phyloP scores from a whole-genome alignment of 768 basidiomycete genomes.

The Tylopilus balloui region DNA sequence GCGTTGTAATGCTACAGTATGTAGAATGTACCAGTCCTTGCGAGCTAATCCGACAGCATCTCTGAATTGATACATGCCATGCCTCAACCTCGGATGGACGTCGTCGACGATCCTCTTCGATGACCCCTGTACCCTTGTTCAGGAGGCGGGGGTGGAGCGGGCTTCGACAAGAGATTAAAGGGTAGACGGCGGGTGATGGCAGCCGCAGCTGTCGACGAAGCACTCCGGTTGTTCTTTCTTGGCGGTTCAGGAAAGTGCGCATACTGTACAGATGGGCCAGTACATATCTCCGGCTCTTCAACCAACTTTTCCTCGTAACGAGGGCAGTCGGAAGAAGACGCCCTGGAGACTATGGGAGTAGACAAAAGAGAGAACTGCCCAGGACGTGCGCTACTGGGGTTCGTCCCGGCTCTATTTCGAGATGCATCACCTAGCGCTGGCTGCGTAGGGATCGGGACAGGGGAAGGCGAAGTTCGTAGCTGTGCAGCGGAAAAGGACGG shows the following conservation, averaged over 20 bases:
- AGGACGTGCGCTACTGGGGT: slow-evolving; percentile 47
- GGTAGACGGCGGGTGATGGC: slow-evolving; percentile 54
- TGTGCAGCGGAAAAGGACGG: slow-evolving; percentile 79
- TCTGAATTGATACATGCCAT: slow-evolving; percentile 4
- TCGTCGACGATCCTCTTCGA: slow-evolving; percentile 42
- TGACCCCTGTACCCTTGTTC: slow-evolving; percentile 31
- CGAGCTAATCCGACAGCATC: slow-evolving; percentile 27
- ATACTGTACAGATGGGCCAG: slow-evolving; percentile 67
- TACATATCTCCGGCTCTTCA: slow-evolving; percentile 48
- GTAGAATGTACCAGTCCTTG: slow-evolving; percentile 16
- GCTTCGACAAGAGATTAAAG: slow-evolving; percentile 65
- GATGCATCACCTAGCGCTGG: slow-evolving; percentile 39
- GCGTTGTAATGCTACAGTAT: slow-evolving; percentile 17
- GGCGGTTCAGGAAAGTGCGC: slow-evolving; percentile 72
- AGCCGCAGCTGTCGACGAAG: slow-evolving; percentile 45
- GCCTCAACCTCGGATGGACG: slow-evolving; percentile 32
- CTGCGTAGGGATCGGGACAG: slow-evolving; percentile 31
- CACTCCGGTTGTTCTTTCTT: slow-evolving; percentile 36
- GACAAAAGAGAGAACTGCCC: slow-evolving; percentile 39
- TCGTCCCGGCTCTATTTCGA: slow-evolving; percentile 65
- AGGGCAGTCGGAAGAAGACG: slow-evolving; percentile 54
- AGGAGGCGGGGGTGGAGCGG: slow-evolving; percentile 31
- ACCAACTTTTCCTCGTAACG: slow-evolving; percentile 34
- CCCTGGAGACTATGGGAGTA: slow-evolving; percentile 42
- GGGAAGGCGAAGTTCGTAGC: slow-evolving; percentile 49